These are phyloP conservation scores for Starmerella bacillaris DNA, from an alignment of 805 yeast species.

Conservation along the genomic window DNA sequence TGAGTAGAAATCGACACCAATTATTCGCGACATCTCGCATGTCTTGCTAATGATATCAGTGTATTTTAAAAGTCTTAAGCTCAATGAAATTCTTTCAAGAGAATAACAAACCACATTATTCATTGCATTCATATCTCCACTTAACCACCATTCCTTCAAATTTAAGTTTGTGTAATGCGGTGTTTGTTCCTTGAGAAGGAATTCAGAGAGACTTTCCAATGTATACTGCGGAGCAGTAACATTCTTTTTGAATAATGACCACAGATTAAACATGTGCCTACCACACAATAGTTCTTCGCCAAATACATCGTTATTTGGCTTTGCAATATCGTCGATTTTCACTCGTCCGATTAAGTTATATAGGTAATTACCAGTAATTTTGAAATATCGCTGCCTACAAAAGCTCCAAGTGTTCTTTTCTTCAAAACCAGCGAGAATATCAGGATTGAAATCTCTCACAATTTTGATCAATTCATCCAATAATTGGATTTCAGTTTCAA, in stretches of 20 bases:
- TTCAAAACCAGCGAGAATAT: slow-evolving; percentile 73
- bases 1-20: slow-evolving; percentile 81
- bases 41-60: slow-evolving; percentile 54
- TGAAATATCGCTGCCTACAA: slow-evolving; percentile 38
- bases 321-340: background rate
- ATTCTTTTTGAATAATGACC: slow-evolving; percentile 59
- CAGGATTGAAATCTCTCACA: slow-evolving; percentile 61
- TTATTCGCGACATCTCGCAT: slow-evolving; percentile 64
- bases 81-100: slow-evolving; percentile 29
- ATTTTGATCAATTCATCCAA: slow-evolving; percentile 36
- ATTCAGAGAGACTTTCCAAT: slow-evolving; percentile 56
- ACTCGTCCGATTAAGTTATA: slow-evolving; percentile 12
- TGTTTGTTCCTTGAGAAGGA: slow-evolving; percentile 44
- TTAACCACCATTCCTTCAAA: slow-evolving; percentile 33
- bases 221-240: slow-evolving; percentile 48
- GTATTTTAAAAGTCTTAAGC: slow-evolving; percentile 33
- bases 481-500: slow-evolving; percentile 36
- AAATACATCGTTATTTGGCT: background rate
- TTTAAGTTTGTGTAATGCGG: slow-evolving; percentile 40
- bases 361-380: slow-evolving; percentile 4
- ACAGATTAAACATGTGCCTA: slow-evolving; percentile 64
- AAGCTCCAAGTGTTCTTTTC: slow-evolving; percentile 82
- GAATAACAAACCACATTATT: slow-evolving; percentile 30
- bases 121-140: slow-evolving; percentile 13
- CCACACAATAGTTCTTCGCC: slow-evolving; percentile 51